Conservation (phyloP, 805 yeast species). For the Wickerhamomyces sydowiorum region DNA sequence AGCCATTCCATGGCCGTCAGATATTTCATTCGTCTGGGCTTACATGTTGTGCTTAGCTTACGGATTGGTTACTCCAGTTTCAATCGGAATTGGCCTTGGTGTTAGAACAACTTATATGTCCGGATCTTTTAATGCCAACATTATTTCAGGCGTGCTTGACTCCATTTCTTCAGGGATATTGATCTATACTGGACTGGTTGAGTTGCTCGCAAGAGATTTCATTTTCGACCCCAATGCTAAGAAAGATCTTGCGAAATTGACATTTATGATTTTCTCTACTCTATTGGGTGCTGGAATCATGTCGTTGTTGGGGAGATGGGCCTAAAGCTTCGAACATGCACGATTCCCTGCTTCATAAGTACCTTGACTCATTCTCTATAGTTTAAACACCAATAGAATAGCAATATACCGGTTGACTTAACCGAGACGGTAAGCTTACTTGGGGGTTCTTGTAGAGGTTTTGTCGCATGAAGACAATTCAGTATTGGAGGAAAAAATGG, state of each 20-base stretch:
- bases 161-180: slow-evolving; percentile 68
- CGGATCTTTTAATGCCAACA: slow-evolving; percentile 44
- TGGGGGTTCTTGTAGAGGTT: too few species aligned
- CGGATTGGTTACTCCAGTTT: slow-evolving; percentile 59
- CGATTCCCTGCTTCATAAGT: too few species aligned
- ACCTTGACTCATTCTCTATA: too few species aligned
- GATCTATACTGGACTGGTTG: slow-evolving; percentile 68
- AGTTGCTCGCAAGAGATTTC: slow-evolving; percentile 70
- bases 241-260: slow-evolving; percentile 35
- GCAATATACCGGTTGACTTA: too few species aligned
- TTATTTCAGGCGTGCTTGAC: slow-evolving; percentile 62
- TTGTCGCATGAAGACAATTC: too few species aligned
- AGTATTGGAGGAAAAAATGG: too few species aligned
- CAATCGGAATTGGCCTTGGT: slow-evolving; percentile 72
- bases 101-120: slow-evolving; percentile 54
- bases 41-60: slow-evolving; percentile 45
- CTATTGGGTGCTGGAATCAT: slow-evolving; percentile 60
- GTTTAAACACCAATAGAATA: too few species aligned
- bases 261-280: slow-evolving; percentile 34
- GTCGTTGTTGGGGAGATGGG: slow-evolving; percentile 79
- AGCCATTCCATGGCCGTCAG: slow-evolving; percentile 47
- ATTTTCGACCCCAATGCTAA: slow-evolving; percentile 37
- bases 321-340: slow-evolving; percentile 31
- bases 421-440: too few species aligned
- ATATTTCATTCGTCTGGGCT: slow-evolving; percentile 40